phyloP scores from a whole-genome alignment of 2,329 filamentous ascomycete genomes.

The Colletotrichum magnum region DNA sequence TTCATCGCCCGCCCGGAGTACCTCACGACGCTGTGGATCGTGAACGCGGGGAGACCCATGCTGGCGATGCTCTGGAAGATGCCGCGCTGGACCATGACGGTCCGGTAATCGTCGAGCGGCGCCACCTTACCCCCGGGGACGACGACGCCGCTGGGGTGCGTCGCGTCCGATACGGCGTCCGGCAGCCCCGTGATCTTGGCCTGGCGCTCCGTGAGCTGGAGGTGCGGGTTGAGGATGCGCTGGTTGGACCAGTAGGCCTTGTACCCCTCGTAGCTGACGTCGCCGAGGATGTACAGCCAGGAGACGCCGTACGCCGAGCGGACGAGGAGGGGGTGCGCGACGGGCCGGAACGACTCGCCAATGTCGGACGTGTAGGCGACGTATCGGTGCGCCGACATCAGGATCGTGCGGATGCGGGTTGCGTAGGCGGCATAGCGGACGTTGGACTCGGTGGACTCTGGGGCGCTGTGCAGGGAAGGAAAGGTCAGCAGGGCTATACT shows the following conservation, averaged over 20 bases:
- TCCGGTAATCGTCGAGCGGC: constrained; percentile 89
- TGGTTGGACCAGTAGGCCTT: constrained; percentile 94
- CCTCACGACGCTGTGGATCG: constrained; percentile 91
- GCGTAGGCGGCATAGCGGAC: constrained; percentile 96
- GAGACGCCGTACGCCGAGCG: constrained; percentile 89
- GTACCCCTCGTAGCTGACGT: constrained; percentile 94
- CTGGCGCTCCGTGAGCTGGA: constrained; percentile 66
- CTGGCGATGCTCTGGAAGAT: constrained; percentile 92
- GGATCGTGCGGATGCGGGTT: constrained; percentile 85
- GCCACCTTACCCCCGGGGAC: constrained; percentile 62
- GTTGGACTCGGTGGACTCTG: constrained; percentile 86
- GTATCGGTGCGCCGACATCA: constrained; percentile 92
- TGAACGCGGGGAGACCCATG: constrained; percentile 95
- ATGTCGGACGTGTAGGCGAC: constrained; percentile 98
- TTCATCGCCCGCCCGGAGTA: constrained; percentile 93
- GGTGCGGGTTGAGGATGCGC: constrained; percentile 76
- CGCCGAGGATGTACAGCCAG: constrained; percentile 92
- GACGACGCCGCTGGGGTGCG: constrained; percentile 11
- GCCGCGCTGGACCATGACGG: constrained; percentile 91
- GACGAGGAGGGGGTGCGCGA: constrained; percentile 89
- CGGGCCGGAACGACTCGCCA: constrained; percentile 93
- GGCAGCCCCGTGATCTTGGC: constrained; percentile 63
- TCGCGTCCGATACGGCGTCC: constrained; percentile 31
- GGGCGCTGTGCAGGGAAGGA: constrained; percentile 62
- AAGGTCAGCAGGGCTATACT: constrained; percentile 40